A percentile compares a stretch with the other conserved stretches of the same genome.
Conservation (phyloP, 2,329 filamentous ascomycete species). For the Falciphora oryzae region DNA sequence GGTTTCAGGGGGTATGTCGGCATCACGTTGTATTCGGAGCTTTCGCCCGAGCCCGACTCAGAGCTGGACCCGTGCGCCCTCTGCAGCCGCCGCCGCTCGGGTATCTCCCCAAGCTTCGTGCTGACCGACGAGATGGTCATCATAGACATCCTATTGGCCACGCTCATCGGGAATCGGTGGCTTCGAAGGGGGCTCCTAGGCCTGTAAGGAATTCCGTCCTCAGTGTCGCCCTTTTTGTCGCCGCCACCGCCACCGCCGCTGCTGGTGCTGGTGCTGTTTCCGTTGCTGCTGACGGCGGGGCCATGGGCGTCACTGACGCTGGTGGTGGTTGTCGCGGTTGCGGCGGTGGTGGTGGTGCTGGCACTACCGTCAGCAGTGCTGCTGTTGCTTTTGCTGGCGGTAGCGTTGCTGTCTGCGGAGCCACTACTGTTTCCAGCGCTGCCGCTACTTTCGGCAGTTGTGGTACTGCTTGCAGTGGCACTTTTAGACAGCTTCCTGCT, state of each 20-base stretch:
- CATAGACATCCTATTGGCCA: conserved; percentile 24
- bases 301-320: not conserved
- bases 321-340: not conserved
- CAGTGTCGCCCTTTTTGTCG: not conserved
- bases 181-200: not conserved
- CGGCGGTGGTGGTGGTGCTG: not conserved
- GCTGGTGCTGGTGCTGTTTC: not conserved
- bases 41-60: conserved; percentile 15
- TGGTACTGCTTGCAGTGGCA: not conserved
- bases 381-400: not conserved
- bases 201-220: not conserved
- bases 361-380: not conserved
- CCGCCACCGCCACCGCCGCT: not conserved
- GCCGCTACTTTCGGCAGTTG: too few relatives aligned
- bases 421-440: not conserved
- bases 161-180: conserved; percentile 3
- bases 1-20: conserved; percentile 28
- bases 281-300: not conserved
- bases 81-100: conserved; percentile 23
- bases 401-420: too few relatives aligned
- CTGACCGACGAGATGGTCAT: conserved; percentile 26
- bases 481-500: not conserved
- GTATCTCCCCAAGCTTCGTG: conserved; percentile 30
- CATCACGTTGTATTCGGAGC: conserved; percentile 22
- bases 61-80: conserved; percentile 8